Evolutionary conservation across 257 asterid species (phyloP).

Genomic region (Osmanthus fragrans): DNA sequence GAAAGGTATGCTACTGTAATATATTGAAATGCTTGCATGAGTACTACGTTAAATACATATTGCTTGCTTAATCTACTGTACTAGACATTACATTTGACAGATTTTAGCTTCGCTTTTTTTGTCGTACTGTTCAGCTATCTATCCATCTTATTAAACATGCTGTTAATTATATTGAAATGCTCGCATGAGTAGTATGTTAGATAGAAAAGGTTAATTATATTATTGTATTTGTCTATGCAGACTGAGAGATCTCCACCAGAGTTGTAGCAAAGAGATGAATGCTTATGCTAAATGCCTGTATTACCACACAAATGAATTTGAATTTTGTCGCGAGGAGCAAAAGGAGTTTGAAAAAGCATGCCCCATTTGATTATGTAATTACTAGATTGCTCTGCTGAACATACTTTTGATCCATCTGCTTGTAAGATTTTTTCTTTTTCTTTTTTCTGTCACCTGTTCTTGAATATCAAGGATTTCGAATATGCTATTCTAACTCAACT

Average conservation of each 20-base stretch:
- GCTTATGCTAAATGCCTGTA: conserved; percentile 92
- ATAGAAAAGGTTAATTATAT: neutral
- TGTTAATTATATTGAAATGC: neutral
- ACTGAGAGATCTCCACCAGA: conserved; percentile 82
- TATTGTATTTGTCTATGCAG: conserved; percentile 35
- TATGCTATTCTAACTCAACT: neutral
- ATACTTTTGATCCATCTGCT: neutral
- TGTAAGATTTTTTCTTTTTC: too few relatives aligned
- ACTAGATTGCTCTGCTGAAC: neutral
- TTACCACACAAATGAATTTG: conserved; percentile 90
- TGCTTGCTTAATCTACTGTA: too few relatives aligned
- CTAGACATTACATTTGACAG: too few relatives aligned
- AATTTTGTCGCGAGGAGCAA: conserved; percentile 89
- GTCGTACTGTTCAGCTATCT: neutral
- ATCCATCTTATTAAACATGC: too few relatives aligned
- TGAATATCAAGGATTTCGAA: neutral
- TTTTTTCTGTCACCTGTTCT: too few relatives aligned
- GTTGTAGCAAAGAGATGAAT: conserved; percentile 84
- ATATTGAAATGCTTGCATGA: too few relatives aligned
- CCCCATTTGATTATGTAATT: conserved; percentile 35
- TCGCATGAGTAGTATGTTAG: neutral
- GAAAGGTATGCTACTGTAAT: too few relatives aligned
- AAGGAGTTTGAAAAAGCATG: conserved; percentile 80
- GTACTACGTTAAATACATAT: too few relatives aligned
- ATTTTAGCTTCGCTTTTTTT: too few relatives aligned